These are phyloP conservation scores for Lophiostoma macrostomum DNA, from an alignment of 495 filamentous ascomycete genomes.

Conservation along the genomic window DNA sequence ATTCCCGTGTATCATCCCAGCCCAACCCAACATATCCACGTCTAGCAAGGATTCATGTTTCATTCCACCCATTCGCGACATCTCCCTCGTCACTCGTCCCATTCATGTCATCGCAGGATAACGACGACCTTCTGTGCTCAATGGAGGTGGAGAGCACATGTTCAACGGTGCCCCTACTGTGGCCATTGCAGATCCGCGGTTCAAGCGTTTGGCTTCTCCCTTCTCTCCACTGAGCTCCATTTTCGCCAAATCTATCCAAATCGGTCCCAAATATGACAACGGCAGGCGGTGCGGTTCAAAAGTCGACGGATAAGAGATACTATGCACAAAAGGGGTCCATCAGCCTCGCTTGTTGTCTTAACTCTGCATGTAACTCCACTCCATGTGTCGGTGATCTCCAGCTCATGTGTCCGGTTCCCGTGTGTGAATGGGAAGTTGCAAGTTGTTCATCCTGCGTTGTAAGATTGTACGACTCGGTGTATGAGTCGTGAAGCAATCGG, in stretches of 20 bases:
- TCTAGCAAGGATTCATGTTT: no score
- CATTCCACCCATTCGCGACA: no score
- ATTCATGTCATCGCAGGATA: no score
- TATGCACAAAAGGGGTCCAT: background rate
- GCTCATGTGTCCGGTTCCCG: background rate
- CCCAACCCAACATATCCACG: no score
- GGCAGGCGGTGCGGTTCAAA: background rate
- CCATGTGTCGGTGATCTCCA: conserved; percentile 1
- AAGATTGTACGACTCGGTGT: background rate
- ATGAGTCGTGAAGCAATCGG: no score
- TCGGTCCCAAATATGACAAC: background rate
- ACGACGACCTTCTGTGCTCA: no score
- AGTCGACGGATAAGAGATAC: background rate
- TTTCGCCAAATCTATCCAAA: background rate
- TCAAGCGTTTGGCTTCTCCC: background rate
- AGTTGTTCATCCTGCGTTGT: background rate
- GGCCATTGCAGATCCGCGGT: background rate
- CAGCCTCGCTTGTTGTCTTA: background rate
- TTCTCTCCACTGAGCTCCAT: background rate
- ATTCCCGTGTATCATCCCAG: no score
- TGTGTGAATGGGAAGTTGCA: background rate
- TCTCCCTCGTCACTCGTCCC: no score
- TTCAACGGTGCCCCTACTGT: background rate
- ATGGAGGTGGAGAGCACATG: background rate
- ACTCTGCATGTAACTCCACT: background rate